Base-by-base conservation (phyloP, 1,284 basidiomycete species). In the Ustilago trichophora region DNA sequence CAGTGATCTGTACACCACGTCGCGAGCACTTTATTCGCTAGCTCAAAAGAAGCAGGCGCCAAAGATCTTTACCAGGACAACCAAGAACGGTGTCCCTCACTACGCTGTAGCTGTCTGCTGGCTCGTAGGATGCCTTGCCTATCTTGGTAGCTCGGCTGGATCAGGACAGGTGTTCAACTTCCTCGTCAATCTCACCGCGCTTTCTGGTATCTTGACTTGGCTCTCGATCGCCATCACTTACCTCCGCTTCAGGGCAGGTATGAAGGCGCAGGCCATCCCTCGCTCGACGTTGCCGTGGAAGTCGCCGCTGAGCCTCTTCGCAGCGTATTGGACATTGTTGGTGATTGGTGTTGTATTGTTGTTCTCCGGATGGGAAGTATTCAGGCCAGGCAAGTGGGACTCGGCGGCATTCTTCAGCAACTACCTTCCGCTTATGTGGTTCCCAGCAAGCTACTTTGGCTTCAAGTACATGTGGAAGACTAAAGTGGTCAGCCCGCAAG, bases 11-110 rank as follows among this genome's bases (percentile, higher is more conserved):
- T 94, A 91, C 83, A 89, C 88, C 4, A 88, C 88, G 15, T 92
- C 90, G 7, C 89, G 93, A 74, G 90, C 64, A 66, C 74, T 70
- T 29, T 89, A 93, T 80, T 89, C 90, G 37, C 85, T 95, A 48
- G 88, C 92, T n/a, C 80, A 85, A 7, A 84, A 87, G 19, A 88
- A 90, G 0, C 90, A 91, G 72, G 92, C 91, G 0, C 92, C 92
- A 3, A 60, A 67, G 18, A 59, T 92, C 53, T 93, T 96, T 83
- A 70, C 85, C 40, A 87, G 83, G 73, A 88, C 89, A 0, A 86
- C 87, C 67, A 85, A 85, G 64, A 85, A 83, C 31, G 93, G 93
- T 56, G 84, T 94, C 3, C 93, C 93, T 3, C 88, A 87, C 58
- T 83, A 88, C 19, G 85, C 91, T 13, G 84, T 96, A 57, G 75